Conservation (phyloP, 1,139 yeast species). For the Hyphopichia burtonii region DNA sequence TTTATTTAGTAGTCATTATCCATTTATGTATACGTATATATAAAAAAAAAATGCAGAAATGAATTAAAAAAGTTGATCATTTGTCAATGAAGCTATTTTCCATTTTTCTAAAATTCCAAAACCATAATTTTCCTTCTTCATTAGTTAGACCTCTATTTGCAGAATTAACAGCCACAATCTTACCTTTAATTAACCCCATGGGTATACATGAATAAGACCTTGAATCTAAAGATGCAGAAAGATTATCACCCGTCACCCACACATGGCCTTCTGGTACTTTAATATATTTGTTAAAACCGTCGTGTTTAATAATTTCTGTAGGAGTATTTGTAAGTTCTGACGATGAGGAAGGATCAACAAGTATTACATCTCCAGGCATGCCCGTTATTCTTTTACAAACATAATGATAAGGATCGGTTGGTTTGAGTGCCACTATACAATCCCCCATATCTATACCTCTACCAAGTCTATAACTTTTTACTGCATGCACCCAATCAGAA, state of each 20-base stretch:
- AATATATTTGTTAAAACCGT: constrained; percentile 58
- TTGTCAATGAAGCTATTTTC: constrained; percentile 36
- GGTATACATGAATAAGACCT: constrained; percentile 87
- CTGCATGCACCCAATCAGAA: constrained; percentile 79
- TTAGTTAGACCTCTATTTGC: constrained; percentile 32
- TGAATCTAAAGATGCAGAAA: constrained; percentile 87
- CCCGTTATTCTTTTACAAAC: constrained; percentile 94
- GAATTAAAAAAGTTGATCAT: not conserved
- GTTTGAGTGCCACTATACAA: constrained; percentile 83
- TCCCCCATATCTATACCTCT: constrained; percentile 74
- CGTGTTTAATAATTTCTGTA: constrained; percentile 28
- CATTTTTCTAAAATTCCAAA: constrained; percentile 57
- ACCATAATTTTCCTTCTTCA: constrained; percentile 30
- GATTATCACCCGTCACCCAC: constrained; percentile 95
- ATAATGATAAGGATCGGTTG: constrained; percentile 81
- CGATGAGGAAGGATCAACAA: constrained; percentile 75
- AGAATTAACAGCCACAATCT: constrained; percentile 68
- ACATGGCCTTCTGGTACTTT: constrained; percentile 87
- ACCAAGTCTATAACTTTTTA: constrained; percentile 61
- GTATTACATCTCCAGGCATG: constrained; percentile 87
- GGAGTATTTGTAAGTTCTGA: constrained; percentile 47
- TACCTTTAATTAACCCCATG: constrained; percentile 83
- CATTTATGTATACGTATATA: too few relatives aligned
- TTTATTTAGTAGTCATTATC: not conserved
- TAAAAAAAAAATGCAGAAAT: too few relatives aligned